Conservation (phyloP, 2,329 filamentous ascomycete species). For the Penicillium sp. region DNA sequence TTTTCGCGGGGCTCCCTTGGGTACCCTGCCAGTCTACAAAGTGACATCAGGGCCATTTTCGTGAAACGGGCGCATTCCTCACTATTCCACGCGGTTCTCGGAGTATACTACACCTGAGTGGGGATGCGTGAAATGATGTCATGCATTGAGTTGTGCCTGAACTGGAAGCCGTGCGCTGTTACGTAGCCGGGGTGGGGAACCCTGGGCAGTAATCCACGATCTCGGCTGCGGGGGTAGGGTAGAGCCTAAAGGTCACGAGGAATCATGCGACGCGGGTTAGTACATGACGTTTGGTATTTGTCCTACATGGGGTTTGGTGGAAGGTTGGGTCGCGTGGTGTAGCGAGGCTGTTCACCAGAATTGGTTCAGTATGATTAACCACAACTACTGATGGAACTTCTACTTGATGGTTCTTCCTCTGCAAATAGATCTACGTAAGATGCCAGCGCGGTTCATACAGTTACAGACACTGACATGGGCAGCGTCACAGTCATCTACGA, state of each 20-base stretch:
- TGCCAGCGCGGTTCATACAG: neutral
- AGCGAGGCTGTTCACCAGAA: too few species aligned
- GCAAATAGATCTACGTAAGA: too few species aligned
- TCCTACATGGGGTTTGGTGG: too few species aligned
- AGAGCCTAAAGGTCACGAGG: neutral
- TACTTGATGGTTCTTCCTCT: too few species aligned
- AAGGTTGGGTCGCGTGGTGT: neutral
- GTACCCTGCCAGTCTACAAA: neutral
- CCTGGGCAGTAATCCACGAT: neutral
- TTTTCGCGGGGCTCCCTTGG: neutral
- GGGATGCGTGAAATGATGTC: conserved; percentile 2
- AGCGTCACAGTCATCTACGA: neutral
- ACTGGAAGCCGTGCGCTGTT: conserved; percentile 6
- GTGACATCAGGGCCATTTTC: neutral
- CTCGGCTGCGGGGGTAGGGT: conserved; percentile 1
- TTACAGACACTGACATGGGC: neutral
- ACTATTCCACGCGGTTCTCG: neutral
- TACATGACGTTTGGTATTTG: neutral
- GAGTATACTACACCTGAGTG: neutral
- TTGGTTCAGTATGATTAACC: too few species aligned
- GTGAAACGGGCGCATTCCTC: neutral
- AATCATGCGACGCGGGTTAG: neutral
- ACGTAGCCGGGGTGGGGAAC: conserved; percentile 13
- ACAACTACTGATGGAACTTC: too few species aligned
- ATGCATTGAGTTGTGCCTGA: conserved; percentile 6